Evolutionary conservation across 2,329 filamentous ascomycete species (phyloP).

Genomic region (Beauveria caledonica): DNA sequence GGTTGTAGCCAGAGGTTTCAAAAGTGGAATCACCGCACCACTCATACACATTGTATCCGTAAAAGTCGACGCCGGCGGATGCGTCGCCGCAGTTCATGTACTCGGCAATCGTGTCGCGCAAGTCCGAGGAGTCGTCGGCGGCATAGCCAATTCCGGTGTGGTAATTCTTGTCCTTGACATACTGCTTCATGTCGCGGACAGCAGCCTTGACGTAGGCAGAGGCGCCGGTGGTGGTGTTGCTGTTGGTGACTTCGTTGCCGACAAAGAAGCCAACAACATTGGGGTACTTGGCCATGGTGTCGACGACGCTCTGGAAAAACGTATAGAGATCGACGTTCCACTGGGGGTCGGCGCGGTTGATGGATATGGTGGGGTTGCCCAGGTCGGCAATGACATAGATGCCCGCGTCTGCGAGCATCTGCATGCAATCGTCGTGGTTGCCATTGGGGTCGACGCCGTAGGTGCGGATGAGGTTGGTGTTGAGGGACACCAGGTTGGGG

Average conservation of each 20-base stretch:
- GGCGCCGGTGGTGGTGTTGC: conserved; percentile 76
- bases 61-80: conserved; percentile 75
- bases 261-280: conserved; percentile 98
- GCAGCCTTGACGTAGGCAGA: conserved; percentile 96
- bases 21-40: conserved; percentile 89
- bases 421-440: conserved; percentile 81
- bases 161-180: conserved; percentile 76
- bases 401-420: conserved; percentile 67
- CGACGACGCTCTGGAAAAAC: conserved; percentile 78
- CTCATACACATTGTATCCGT: conserved; percentile 99
- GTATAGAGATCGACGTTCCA: conserved; percentile 75
- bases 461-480: conserved; percentile 89
- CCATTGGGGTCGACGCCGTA: conserved; percentile 79
- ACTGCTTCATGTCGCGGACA: conserved; percentile 89
- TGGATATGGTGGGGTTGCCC: conserved; percentile 70
- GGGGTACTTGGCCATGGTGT: conserved; percentile 70
- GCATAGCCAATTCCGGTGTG: conserved; percentile 91
- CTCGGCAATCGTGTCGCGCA: conserved; percentile 71
- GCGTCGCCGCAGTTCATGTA: conserved; percentile 87
- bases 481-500: conserved; percentile 66
- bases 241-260: conserved; percentile 94
- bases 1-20: conserved; percentile 67
- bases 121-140: conserved; percentile 81
- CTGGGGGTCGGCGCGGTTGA: conserved; percentile 68
- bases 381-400: conserved; percentile 96